phyloP scores from a whole-genome alignment of 2,329 filamentous ascomycete species.

The Elsinoe fawcettii region DNA sequence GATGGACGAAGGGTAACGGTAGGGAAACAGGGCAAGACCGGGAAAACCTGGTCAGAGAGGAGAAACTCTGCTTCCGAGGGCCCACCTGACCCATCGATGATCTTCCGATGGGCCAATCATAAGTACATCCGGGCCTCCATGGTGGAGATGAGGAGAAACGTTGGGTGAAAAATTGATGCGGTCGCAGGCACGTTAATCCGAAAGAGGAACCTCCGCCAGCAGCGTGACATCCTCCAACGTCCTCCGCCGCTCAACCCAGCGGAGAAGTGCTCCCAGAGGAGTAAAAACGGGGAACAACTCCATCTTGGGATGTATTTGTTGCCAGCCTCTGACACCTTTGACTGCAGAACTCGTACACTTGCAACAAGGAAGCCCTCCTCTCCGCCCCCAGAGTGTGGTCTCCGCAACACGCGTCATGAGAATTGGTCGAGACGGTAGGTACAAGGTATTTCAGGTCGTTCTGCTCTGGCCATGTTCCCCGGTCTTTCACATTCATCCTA shows the following conservation, averaged over 20 bases:
- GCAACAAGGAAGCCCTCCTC: background rate
- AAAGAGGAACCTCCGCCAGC: conserved; percentile 1
- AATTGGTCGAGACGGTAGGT: conserved; percentile 5
- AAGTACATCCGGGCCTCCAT: background rate
- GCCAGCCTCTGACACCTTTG: background rate
- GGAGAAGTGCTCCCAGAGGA: background rate
- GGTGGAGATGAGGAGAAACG: background rate
- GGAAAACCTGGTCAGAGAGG: background rate
- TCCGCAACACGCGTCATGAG: conserved; percentile 8
- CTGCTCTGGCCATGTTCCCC: background rate
- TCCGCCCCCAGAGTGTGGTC: conserved; percentile 12
- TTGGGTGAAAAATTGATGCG: conserved; percentile 10
- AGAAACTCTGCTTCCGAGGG: conserved; percentile 2
- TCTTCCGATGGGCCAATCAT: background rate
- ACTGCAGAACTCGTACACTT: background rate
- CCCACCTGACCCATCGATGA: background rate
- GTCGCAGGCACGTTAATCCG: conserved; percentile 4
- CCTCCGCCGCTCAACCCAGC: conserved; percentile 3
- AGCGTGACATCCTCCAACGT: background rate
- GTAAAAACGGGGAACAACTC: background rate
- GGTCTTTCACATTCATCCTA: conserved; percentile 5
- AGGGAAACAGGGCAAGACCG: background rate
- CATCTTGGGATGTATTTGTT: background rate
- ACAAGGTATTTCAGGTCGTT: conserved; percentile 7
- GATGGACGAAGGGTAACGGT: background rate